Conservation (phyloP, 495 filamentous ascomycete genomes). For the Talaromyces nanjingensis region DNA sequence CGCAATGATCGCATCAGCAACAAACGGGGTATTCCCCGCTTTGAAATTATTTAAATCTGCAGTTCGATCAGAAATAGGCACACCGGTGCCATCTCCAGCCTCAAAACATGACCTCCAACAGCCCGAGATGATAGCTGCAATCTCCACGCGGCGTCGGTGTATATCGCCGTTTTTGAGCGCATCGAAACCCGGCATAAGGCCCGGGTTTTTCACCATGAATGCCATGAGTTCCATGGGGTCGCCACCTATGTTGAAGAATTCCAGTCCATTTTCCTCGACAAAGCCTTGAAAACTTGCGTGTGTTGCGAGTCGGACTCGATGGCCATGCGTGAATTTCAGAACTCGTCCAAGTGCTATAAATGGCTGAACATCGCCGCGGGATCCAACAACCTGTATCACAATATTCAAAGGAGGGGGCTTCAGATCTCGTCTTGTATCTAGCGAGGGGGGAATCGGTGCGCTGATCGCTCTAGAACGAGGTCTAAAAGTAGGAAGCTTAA, state of each 20-base stretch:
- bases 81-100: slow-evolving; percentile 51
- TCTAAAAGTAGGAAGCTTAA: slow-evolving; percentile 14
- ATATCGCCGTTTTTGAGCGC: slow-evolving; percentile 64
- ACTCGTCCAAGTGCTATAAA: slow-evolving; percentile 62
- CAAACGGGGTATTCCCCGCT: slow-evolving; percentile 51
- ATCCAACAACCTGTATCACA: slow-evolving; percentile 74
- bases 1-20: slow-evolving; percentile 76
- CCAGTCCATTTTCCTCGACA: slow-evolving; percentile 61
- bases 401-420: slow-evolving; percentile 57
- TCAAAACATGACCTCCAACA: slow-evolving; percentile 74
- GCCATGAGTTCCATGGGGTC: slow-evolving; percentile 77
- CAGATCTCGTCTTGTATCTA: slow-evolving; percentile 52
- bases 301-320: slow-evolving; percentile 71
- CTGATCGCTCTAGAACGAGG: slow-evolving; percentile 53
- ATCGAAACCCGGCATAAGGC: slow-evolving; percentile 65
- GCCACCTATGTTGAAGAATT: slow-evolving; percentile 76
- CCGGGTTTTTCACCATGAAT: slow-evolving; percentile 82
- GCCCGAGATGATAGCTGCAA: slow-evolving; percentile 65
- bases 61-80: slow-evolving; percentile 36
- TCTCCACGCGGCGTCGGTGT: slow-evolving; percentile 53
- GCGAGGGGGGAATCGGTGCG: slow-evolving; percentile 54
- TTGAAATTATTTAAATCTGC: slow-evolving; percentile 24
- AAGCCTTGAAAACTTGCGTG: slow-evolving; percentile 65
- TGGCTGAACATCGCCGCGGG: slow-evolving; percentile 72
- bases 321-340: slow-evolving; percentile 56